These are phyloP conservation scores for Suzukiozyma palmioleophila DNA, from an alignment of 1,139 yeast genomes.

Conservation along the genomic window DNA sequence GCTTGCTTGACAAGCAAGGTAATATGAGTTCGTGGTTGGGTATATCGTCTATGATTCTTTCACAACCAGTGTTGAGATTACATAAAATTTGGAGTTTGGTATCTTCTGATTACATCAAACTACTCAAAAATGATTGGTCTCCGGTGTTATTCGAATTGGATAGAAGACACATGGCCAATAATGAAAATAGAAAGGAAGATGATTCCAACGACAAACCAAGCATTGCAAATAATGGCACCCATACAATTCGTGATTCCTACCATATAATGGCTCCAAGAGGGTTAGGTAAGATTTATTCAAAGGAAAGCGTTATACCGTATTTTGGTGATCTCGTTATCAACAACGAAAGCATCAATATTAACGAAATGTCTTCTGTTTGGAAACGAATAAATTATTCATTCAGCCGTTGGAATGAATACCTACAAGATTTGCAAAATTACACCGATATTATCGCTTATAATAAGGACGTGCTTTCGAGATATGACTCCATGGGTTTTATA, in stretches of 20 bases:
- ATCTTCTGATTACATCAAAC: slow-evolving; percentile 53
- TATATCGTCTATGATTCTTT: slow-evolving; percentile 76
- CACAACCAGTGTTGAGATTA: slow-evolving; percentile 76
- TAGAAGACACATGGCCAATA: slow-evolving; percentile 55
- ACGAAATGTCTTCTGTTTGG: slow-evolving; percentile 62
- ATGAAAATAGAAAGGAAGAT: slow-evolving; percentile 1
- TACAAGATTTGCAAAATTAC: slow-evolving; percentile 36
- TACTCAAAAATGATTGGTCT: slow-evolving; percentile 83
- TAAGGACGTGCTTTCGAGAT: slow-evolving; percentile 40
- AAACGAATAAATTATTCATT: slow-evolving; percentile 71
- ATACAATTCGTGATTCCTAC: slow-evolving; percentile 40
- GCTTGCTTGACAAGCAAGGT: slow-evolving; percentile 71
- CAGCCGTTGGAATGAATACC: slow-evolving; percentile 75
- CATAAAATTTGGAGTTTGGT: slow-evolving; percentile 74
- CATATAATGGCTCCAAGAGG: slow-evolving; percentile 90
- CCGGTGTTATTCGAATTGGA: slow-evolving; percentile 90
- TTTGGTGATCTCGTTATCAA: slow-evolving; percentile 72
- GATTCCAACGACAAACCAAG: slow-evolving; percentile 17
- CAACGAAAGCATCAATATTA: slow-evolving; percentile 35
- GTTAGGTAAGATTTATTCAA: slow-evolving; percentile 71
- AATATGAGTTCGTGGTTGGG: slow-evolving; percentile 97
- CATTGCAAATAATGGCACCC: slow-evolving; percentile 10
- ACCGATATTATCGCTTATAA: slow-evolving; percentile 39
- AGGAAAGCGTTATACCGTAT: slow-evolving; percentile 79
- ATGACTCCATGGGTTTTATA: slow-evolving; percentile 44